Evolutionary conservation across 2,329 filamentous ascomycete genomes (phyloP), one percentile per base, ranked within the genome.

Genomic region (Lecanosticta acicola): DNA sequence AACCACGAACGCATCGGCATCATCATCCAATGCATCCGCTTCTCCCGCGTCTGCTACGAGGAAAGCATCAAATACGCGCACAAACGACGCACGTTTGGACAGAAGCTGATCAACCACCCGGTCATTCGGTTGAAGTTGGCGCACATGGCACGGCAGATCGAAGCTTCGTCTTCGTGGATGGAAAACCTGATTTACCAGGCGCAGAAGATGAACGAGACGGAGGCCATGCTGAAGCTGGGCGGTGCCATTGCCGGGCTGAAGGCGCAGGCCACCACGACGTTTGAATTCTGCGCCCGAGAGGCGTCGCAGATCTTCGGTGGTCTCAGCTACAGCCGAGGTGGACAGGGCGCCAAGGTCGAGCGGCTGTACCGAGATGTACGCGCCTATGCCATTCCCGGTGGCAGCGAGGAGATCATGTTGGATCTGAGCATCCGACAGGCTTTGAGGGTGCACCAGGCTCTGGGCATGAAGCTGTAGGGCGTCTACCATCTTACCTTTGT

Each of bases 1-100:
- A 97, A 97, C 79, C 93, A 97, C 77, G 93, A 98, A 74, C 87
- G 93, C 53, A 90, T 98, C 59, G 93, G 93, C 53, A 97, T 98
- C 70, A 90, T 97, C 72, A 97, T 97, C 74, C 93, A 98, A 72
- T 94, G 84, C 63, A 69, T 96, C 55, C 89, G 93, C 63, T 97
- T 98, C 79, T 84, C 87, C 35, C 89, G 93, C 57, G 91, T 97
- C 57, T 96, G 90, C 78, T 95, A 88, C 75, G 91, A 97, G 67
- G 93, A 98, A 72, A 87, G 85, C 18, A 80, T 97, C 68, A 94
- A 94, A 69, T 98, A 96, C 72, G 90, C 89, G 51, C 87, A 93
- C 81, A 98, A 98, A 81, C 87, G 93, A 58, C 83, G 83, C 60
- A 97, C 93, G 1, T 98, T 98, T 63, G 90, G 90, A 74, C 93